phyloP scores from a whole-genome alignment of 257 asterid genomes.

The Primulina eburnea region DNA sequence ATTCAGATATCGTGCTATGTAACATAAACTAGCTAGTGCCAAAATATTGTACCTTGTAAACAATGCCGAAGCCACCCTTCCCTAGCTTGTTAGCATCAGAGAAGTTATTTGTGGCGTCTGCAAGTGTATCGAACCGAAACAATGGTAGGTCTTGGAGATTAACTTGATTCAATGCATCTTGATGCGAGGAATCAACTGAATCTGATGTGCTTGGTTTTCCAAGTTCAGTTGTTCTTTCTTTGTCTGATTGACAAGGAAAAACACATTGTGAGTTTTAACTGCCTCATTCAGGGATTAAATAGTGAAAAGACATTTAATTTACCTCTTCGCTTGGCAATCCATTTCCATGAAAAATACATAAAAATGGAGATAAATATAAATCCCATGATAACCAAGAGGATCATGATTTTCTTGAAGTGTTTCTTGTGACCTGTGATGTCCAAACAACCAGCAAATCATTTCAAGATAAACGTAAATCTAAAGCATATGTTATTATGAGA shows the following conservation, averaged over 20 bases:
- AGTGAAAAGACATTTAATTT: neutral
- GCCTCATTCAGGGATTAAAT: neutral
- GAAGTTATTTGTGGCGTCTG: slow-evolving; percentile 35
- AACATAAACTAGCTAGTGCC: too few species aligned
- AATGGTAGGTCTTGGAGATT: slow-evolving; percentile 29
- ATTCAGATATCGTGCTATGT: too few species aligned
- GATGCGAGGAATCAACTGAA: slow-evolving; percentile 8
- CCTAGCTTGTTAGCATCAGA: slow-evolving; percentile 33
- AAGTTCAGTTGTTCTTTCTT: neutral
- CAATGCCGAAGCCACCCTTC: slow-evolving; percentile 50
- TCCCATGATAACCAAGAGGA: slow-evolving; percentile 11
- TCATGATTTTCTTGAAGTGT: slow-evolving; percentile 19
- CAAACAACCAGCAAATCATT: neutral
- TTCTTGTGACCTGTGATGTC: slow-evolving; percentile 27
- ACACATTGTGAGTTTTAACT: neutral
- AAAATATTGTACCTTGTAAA: slow-evolving; percentile 33
- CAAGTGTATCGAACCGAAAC: slow-evolving; percentile 29
- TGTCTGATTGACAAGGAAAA: slow-evolving; percentile 24
- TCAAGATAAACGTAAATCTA: too few species aligned
- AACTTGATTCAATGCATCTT: slow-evolving; percentile 13
- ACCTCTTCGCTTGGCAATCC: slow-evolving; percentile 35
- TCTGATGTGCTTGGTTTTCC: neutral
- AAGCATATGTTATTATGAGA: too few species aligned
- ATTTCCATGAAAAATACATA: slow-evolving; percentile 25
- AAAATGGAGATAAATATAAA: slow-evolving; percentile 9